Evolutionary conservation across 306 rosid species (phyloP).

Genomic region (Vicia villosa): DNA sequence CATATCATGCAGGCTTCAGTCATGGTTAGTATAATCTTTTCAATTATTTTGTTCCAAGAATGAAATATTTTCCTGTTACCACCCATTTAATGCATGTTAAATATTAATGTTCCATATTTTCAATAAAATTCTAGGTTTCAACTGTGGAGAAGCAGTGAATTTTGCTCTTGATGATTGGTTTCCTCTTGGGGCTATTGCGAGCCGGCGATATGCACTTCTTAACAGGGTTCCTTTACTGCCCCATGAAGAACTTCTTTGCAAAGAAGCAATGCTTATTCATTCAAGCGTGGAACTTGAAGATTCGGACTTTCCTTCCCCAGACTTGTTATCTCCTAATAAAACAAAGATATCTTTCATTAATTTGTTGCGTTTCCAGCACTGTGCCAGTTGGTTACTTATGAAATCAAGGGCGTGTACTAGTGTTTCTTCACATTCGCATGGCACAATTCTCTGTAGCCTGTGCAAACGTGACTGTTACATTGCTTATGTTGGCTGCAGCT

Average conservation of each 20-base stretch:
- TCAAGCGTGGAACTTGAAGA: conserved; percentile 71
- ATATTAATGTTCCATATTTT: conserved; percentile 34
- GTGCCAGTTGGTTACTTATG: conserved; percentile 80
- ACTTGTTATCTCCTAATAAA: conserved; percentile 52
- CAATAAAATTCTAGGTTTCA: conserved; percentile 68
- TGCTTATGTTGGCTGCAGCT: conserved; percentile 75
- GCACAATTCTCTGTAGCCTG: conserved; percentile 79
- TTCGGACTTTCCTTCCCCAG: conserved; percentile 56
- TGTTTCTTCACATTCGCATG: conserved; percentile 59
- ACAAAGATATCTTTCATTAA: conserved; percentile 70
- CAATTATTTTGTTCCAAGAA: conserved; percentile 22
- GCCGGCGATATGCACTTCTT: conserved; percentile 84
- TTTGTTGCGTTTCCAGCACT: conserved; percentile 82
- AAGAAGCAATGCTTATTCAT: conserved; percentile 86
- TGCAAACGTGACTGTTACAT: conserved; percentile 92
- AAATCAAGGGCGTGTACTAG: conserved; percentile 61
- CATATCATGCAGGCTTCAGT: conserved; percentile 96
- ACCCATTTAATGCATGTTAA: conserved; percentile 12
- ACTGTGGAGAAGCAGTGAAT: conserved; percentile 99
- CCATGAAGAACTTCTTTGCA: conserved; percentile 91
- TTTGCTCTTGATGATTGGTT: conserved; percentile 97
- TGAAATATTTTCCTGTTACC: conserved; percentile 21
- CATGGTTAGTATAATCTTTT: conserved; percentile 63
- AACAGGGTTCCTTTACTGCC: conserved; percentile 89
- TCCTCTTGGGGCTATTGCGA: conserved; percentile 87